Evolutionary conservation across 2,329 filamentous ascomycete species (phyloP).

Genomic region (Raffaelea deltoideospora): DNA sequence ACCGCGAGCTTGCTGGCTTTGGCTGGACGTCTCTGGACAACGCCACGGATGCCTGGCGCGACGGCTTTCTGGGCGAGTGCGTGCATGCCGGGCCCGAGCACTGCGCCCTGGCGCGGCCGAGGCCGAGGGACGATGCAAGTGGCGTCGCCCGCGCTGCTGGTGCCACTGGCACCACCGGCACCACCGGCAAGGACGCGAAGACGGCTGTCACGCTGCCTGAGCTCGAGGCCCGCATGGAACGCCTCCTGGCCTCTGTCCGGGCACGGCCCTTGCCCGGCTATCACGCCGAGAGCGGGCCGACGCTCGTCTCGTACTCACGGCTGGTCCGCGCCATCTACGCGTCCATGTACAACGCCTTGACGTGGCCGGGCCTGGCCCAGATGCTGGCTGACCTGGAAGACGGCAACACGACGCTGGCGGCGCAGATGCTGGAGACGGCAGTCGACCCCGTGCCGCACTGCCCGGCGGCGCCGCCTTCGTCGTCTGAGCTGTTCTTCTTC

Average conservation of each 20-base stretch:
- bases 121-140: neutral
- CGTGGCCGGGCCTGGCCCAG: slow-evolving; percentile 26
- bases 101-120: slow-evolving; percentile 26
- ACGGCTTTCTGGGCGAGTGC: slow-evolving; percentile 35
- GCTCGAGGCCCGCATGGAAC: slow-evolving; percentile 24
- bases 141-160: too few relatives aligned
- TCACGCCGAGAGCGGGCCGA: slow-evolving; percentile 22
- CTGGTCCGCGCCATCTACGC: slow-evolving; percentile 24
- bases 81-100: slow-evolving; percentile 28
- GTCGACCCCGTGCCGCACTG: slow-evolving; percentile 20
- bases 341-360: slow-evolving; percentile 25
- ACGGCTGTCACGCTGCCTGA: slow-evolving; percentile 15
- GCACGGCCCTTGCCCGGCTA: slow-evolving; percentile 24
- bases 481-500: slow-evolving; percentile 20
- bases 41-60: slow-evolving; percentile 30
- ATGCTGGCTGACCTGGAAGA: slow-evolving; percentile 27
- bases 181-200: slow-evolving; percentile 6
- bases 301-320: slow-evolving; percentile 28
- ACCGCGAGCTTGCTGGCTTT: slow-evolving; percentile 29
- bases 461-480: neutral
- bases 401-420: slow-evolving; percentile 27
- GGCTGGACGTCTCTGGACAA: slow-evolving; percentile 33
- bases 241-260: slow-evolving; percentile 21
- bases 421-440: slow-evolving; percentile 21
- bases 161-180: too few relatives aligned